These are phyloP conservation scores for Acanthamoeba rhysodes DNA, from an alignment of 208 protist species.

Conservation along the genomic window DNA sequence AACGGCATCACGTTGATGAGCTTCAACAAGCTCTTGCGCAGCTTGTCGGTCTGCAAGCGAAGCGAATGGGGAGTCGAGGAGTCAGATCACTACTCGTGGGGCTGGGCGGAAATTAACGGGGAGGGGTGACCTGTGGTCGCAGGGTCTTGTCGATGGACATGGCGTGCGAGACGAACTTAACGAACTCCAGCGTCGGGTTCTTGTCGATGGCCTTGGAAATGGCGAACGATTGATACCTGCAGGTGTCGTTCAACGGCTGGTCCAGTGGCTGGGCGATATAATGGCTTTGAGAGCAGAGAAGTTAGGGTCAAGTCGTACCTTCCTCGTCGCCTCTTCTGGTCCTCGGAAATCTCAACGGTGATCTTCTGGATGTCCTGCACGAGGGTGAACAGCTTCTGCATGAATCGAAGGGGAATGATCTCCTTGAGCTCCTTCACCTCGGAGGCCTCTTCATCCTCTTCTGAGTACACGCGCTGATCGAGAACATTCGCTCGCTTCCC, in stretches of 20 bases:
- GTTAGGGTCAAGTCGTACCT: neutral
- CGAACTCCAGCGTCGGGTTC: slow-evolving; percentile 81
- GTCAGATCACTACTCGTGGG: neutral
- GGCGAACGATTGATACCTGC: slow-evolving; percentile 55
- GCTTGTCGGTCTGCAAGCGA: slow-evolving; percentile 84
- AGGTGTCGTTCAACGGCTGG: neutral
- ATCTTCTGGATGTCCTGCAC: slow-evolving; percentile 68
- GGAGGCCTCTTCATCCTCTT: slow-evolving; percentile 41
- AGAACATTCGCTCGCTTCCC: slow-evolving; percentile 57
- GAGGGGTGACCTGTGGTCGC: slow-evolving; percentile 25
- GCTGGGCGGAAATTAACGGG: neutral
- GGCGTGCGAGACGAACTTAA: slow-evolving; percentile 87
- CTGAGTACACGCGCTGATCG: slow-evolving; percentile 59
- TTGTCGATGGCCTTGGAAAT: slow-evolving; percentile 65
- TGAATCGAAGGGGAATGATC: slow-evolving; percentile 53
- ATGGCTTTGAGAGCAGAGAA: neutral
- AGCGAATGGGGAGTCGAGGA: neutral
- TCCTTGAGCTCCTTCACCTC: slow-evolving; percentile 51
- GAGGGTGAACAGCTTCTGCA: slow-evolving; percentile 73
- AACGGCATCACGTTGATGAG: slow-evolving; percentile 73
- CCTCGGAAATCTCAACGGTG: slow-evolving; percentile 48
- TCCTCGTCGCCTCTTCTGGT: slow-evolving; percentile 38
- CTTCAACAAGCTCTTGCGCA: slow-evolving; percentile 85
- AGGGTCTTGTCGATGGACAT: slow-evolving; percentile 85
- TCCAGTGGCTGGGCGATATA: no score